A percentile compares a stretch with the other conserved stretches of the same genome.
These are phyloP conservation scores for Fusarium oligoseptatum DNA, from an alignment of 2,329 filamentous ascomycete genomes.

Conservation along the genomic window DNA sequence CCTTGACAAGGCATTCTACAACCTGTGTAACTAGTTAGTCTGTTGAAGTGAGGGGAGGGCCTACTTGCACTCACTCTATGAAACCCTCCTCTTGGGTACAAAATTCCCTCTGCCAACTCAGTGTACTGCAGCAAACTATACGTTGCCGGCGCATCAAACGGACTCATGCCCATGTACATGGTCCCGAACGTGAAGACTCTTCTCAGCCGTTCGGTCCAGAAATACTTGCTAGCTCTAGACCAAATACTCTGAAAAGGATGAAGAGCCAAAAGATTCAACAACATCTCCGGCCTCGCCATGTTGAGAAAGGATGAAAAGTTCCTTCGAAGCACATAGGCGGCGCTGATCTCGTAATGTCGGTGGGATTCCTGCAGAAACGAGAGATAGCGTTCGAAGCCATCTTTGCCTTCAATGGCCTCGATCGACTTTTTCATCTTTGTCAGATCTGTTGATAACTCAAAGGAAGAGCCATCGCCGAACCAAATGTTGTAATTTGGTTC, in stretches of 20 bases:
- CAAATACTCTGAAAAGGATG: slow-evolving; percentile 82
- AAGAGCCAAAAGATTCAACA: slow-evolving; percentile 69
- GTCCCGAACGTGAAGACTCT: slow-evolving; percentile 82
- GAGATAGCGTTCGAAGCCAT: slow-evolving; percentile 78
- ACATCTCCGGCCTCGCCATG: slow-evolving; percentile 70
- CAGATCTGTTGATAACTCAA: slow-evolving; percentile 76
- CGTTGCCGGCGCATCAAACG: slow-evolving; percentile 80
- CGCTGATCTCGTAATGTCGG: slow-evolving; percentile 76
- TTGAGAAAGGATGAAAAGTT: slow-evolving; percentile 74
- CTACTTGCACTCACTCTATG: slow-evolving; percentile 56
- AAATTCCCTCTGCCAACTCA: slow-evolving; percentile 81
- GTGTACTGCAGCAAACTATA: slow-evolving; percentile 81
- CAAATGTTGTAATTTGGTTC: slow-evolving; percentile 82
- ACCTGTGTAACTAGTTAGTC: slow-evolving; percentile 51
- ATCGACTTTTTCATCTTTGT: slow-evolving; percentile 78
- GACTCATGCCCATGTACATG: slow-evolving; percentile 88
- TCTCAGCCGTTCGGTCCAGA: slow-evolving; percentile 76
- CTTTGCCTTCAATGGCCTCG: slow-evolving; percentile 79
- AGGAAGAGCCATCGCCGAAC: slow-evolving; percentile 76
- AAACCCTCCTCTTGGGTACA: slow-evolving; percentile 81
- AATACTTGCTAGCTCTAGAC: slow-evolving; percentile 74
- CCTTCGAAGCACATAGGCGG: slow-evolving; percentile 73
- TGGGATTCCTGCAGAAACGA: slow-evolving; percentile 76
- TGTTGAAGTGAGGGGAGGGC: rapidly evolving
- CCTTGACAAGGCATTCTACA: slow-evolving; percentile 72